phyloP scores from a whole-genome alignment of 176 grass and related monocot species.

The Lolium perenne region DNA sequence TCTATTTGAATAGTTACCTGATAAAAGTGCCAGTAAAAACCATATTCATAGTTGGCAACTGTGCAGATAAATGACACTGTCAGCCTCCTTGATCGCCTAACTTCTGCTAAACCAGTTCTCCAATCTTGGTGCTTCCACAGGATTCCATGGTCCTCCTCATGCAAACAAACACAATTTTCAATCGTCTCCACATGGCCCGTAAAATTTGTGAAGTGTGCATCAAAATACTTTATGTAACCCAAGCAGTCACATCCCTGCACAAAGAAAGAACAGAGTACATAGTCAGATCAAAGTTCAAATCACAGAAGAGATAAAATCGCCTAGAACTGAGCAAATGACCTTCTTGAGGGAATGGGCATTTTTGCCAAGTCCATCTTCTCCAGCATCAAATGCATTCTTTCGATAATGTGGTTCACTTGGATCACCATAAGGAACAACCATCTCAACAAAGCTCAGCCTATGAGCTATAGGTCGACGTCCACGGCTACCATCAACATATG shows the following conservation, averaged over 20 bases:
- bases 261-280: slow-evolving; percentile 17
- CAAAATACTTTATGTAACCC: slow-evolving; percentile 99
- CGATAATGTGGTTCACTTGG: slow-evolving; percentile 98
- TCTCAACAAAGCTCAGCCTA: slow-evolving; percentile 98
- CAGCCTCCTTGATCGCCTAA: slow-evolving; percentile 95
- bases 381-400: slow-evolving; percentile 99
- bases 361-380: slow-evolving; percentile 99
- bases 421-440: slow-evolving; percentile 99
- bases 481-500: slow-evolving; percentile 95
- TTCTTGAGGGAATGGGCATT: slow-evolving; percentile 99
- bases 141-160: slow-evolving; percentile 99
- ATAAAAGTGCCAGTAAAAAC: slow-evolving; percentile 99
- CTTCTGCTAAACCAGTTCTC: slow-evolving; percentile 99
- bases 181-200: slow-evolving; percentile 97
- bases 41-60: slow-evolving; percentile 99
- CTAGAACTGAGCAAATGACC: slow-evolving; percentile 47
- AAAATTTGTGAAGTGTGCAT: slow-evolving; percentile 98
- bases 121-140: slow-evolving; percentile 99
- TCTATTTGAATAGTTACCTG: slow-evolving; percentile 58
- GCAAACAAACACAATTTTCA: slow-evolving; percentile 98
- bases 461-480: slow-evolving; percentile 91
- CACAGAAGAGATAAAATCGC: not conserved
- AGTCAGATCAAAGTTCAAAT: slow-evolving; percentile 35
- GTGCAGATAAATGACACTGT: slow-evolving; percentile 99
- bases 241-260: slow-evolving; percentile 97